Evolutionary conservation across 371 early-diverging fungal species (phyloP).

Genomic region (Mycotypha africana): DNA sequence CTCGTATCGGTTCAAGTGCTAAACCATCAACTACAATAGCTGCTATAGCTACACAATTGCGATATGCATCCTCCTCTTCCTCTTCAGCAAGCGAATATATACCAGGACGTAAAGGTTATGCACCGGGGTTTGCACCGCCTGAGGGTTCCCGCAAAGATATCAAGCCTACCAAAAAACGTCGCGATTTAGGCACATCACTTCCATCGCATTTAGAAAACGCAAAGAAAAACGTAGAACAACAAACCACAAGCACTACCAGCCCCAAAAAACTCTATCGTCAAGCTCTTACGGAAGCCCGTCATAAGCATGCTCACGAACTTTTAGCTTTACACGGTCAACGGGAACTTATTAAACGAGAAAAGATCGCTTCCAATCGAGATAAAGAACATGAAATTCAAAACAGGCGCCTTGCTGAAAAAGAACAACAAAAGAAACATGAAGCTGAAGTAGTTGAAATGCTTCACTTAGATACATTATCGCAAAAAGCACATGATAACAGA

Average conservation of each 20-base stretch:
- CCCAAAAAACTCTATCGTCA: conserved; percentile 30
- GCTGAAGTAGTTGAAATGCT: conserved; percentile 23
- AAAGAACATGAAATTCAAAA: neutral
- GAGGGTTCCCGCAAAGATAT: conserved; percentile 26
- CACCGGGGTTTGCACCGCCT: conserved; percentile 39
- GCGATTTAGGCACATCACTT: conserved; percentile 24
- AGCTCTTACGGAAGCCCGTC: conserved; percentile 28
- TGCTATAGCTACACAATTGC: neutral
- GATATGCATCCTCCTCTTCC: conserved; percentile 11
- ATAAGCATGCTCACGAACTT: conserved; percentile 38
- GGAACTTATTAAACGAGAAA: conserved; percentile 22
- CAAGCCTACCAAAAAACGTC: conserved; percentile 20
- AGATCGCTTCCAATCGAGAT: conserved; percentile 7
- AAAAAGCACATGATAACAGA: neutral
- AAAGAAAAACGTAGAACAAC: neutral
- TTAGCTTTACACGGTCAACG: conserved; percentile 32
- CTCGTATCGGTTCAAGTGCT: too few species aligned
- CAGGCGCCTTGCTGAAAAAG: neutral
- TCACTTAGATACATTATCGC: conserved; percentile 7
- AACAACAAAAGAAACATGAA: conserved; percentile 23
- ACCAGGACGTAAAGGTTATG: conserved; percentile 27
- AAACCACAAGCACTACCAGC: conserved; percentile 7
- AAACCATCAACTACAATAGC: too few species aligned
- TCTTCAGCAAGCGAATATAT: too few species aligned
- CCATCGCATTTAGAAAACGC: conserved; percentile 27